Percentiles rank a stretch among this genome's conserved stretches.
Conservation (phyloP, 1,284 basidiomycete genomes). For the Moniliella sp. region DNA sequence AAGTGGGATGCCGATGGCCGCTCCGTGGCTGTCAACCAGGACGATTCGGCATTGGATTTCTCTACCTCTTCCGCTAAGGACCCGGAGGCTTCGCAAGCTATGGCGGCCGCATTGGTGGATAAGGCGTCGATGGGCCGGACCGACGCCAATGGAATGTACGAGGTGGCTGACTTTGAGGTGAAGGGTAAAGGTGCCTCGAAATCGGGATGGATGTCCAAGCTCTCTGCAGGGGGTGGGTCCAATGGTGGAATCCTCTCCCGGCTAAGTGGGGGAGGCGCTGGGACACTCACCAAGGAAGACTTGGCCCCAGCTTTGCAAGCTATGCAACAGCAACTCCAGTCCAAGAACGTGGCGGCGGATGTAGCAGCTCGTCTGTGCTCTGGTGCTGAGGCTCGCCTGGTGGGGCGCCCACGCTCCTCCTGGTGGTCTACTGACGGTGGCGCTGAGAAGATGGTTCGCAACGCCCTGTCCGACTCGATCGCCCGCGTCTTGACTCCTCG, state of each 20-base stretch:
- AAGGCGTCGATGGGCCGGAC: conserved; percentile 56
- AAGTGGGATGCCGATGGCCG: conserved; percentile 66
- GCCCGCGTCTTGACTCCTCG: conserved; percentile 87
- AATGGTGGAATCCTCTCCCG: conserved; percentile 36
- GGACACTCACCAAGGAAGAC: conserved; percentile 59
- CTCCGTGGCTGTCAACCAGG: conserved; percentile 52
- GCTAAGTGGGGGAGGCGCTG: conserved; percentile 46
- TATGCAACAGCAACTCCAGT: conserved; percentile 93
- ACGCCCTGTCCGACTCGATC: conserved; percentile 62
- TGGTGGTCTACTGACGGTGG: conserved; percentile 21
- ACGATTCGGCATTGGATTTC: conserved; percentile 76
- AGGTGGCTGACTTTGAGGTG: conserved; percentile 61
- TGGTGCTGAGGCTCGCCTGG: conserved; percentile 62
- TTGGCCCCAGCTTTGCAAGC: conserved; percentile 66
- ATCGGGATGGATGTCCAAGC: conserved; percentile 36
- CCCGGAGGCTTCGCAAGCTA: conserved; percentile 21
- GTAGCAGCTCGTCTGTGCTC: conserved; percentile 86
- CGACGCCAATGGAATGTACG: conserved; percentile 65
- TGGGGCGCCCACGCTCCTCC: conserved; percentile 46
- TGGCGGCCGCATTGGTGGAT: conserved; percentile 44
- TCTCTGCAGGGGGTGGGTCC: conserved; percentile 15
- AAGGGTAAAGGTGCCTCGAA: no score
- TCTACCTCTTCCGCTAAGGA: conserved; percentile 42
- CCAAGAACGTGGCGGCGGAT: conserved; percentile 91
- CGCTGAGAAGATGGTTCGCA: conserved; percentile 64